Evolutionary conservation across 129 eudicot genomes (phyloP), one percentile per base, ranked within the genome.

Genomic region (Flaveria ramosissima): DNA sequence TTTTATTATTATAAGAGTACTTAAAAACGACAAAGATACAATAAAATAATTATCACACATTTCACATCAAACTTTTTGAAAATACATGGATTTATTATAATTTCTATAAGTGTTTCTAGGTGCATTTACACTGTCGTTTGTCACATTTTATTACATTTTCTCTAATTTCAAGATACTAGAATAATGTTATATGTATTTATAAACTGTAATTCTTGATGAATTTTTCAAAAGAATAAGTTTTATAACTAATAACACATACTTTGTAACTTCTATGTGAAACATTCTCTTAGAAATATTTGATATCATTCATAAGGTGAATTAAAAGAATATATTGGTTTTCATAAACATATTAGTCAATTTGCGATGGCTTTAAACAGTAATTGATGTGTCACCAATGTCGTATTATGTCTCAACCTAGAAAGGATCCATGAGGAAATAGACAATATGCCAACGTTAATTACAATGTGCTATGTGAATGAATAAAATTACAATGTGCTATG

Each of bases 1-100:
- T 45, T 9, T 45, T 8, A 8, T 19, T 19, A 23, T 23, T 23
- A 23, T 23, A 23, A 23, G 32, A 21, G 65, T 59, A 21, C 20
- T 59, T 23, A 20, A 59, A 59, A 59, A 21, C 65, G 65, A 59
- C 65, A 21, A 10, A 16, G 14, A 46, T 17, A n/a, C 10, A 17
- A 11, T 27, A 66, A 39, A 41, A 43, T 66, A 36, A 71, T 71
- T 11, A 71, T 70, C 60, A 70, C 30, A 14, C 75, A 52, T 71
- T 71, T 71, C 65, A 71, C 55, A 71, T 71, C 65, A 71, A 70
- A 70, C 75, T 52, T 71, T 71, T 71, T 27, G 45, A 52, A 36
- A 51, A 71, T 59, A 21, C 65, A 59, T 21, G 65, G 24, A 47
- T 36, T 71, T n/a, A 30, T 52, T 71, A 55, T 30, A 30, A 30